These are phyloP conservation scores for Bathelium albidoporum DNA, from an alignment of 495 filamentous ascomycete species.

Conservation along the genomic window DNA sequence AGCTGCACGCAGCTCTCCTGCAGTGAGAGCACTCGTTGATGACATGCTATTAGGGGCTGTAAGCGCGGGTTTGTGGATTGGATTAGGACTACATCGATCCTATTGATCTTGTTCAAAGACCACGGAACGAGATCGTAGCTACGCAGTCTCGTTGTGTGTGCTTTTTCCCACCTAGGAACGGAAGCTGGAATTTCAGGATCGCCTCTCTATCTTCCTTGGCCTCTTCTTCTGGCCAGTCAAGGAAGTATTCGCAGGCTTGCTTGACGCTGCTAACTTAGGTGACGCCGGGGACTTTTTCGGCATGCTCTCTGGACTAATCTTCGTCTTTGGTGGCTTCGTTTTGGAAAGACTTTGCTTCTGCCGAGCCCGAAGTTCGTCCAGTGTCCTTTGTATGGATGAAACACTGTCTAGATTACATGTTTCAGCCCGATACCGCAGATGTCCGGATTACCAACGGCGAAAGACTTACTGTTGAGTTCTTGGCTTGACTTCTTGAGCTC, in stretches of 20 bases:
- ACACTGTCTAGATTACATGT: neutral
- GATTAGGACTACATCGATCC: neutral
- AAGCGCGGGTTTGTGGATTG: neutral
- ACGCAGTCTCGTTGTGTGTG: too few relatives aligned
- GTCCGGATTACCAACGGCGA: neutral
- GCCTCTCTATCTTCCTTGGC: neutral
- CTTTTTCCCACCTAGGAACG: neutral
- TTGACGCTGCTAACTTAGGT: neutral
- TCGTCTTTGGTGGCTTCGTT: neutral
- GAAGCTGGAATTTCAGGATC: neutral
- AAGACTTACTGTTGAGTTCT: neutral
- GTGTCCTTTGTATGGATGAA: neutral
- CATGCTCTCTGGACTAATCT: neutral
- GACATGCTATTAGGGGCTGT: neutral
- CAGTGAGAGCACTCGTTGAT: neutral
- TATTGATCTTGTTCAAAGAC: neutral
- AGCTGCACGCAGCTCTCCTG: neutral
- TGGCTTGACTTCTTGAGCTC: neutral
- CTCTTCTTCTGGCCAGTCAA: neutral
- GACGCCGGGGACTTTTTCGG: neutral
- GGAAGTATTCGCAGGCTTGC: neutral
- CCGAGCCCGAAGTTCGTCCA: neutral
- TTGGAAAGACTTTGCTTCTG: neutral
- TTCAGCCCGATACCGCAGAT: neutral
- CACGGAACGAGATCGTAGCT: too few relatives aligned